These are phyloP conservation scores for Fabrea salina DNA, from an alignment of 169 alveolate genomes.

Conservation along the genomic window DNA sequence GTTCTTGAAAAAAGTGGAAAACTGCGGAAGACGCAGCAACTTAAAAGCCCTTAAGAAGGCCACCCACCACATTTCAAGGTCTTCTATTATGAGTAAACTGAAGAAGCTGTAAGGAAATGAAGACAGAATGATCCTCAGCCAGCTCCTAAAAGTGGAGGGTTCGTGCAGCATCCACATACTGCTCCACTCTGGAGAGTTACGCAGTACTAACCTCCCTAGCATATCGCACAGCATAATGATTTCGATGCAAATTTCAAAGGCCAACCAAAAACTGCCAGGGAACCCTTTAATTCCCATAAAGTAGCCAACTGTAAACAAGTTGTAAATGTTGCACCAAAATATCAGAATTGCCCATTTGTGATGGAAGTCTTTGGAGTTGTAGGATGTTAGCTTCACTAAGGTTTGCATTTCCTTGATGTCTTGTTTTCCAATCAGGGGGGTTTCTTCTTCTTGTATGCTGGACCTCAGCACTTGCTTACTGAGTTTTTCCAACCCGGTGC, in stretches of 20 bases:
- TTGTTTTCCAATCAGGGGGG: background rate
- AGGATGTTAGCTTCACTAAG: slow-evolving; percentile 33
- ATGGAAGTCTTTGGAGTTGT: slow-evolving; percentile 38
- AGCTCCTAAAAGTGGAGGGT: background rate
- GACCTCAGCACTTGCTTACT: background rate
- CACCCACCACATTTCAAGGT: slow-evolving; percentile 14
- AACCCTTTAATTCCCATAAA: slow-evolving; percentile 53
- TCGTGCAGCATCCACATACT: slow-evolving; percentile 47
- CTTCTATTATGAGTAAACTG: background rate
- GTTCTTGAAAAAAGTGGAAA: slow-evolving; percentile 34
- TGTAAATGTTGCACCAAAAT: slow-evolving; percentile 33
- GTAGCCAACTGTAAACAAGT: slow-evolving; percentile 44
- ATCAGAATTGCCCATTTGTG: slow-evolving; percentile 37
- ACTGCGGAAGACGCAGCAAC: slow-evolving; percentile 29
- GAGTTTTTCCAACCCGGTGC: background rate
- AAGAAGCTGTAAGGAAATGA: slow-evolving; percentile 37
- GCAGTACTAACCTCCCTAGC: slow-evolving; percentile 13
- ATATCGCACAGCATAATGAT: slow-evolving; percentile 41
- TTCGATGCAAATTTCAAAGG: slow-evolving; percentile 41
- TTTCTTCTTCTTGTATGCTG: background rate
- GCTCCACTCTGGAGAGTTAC: slow-evolving; percentile 23
- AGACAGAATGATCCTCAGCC: background rate
- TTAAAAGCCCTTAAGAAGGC: slow-evolving; percentile 38
- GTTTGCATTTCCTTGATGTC: background rate
- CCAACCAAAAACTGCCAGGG: slow-evolving; percentile 45